Conservation (phyloP, 2,329 filamentous ascomycete species). For the Hypoxylon sp. region DNA sequence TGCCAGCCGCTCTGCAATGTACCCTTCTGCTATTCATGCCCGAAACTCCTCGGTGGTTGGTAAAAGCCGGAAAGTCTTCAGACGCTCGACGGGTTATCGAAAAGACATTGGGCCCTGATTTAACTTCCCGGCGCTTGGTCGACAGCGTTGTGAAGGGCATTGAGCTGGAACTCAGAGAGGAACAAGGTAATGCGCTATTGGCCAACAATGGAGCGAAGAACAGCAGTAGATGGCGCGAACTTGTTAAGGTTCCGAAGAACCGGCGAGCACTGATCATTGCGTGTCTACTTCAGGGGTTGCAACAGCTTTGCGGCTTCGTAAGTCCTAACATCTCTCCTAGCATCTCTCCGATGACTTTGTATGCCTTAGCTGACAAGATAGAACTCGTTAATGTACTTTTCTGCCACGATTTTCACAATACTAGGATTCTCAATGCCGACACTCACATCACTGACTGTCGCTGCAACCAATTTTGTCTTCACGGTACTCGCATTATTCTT, state of each 20-base stretch:
- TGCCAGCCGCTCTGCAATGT: constrained; percentile 81
- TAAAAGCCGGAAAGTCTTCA: constrained; percentile 74
- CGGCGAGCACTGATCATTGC: constrained; percentile 85
- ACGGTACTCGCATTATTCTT: constrained; percentile 81
- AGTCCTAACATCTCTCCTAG: constrained; percentile 53
- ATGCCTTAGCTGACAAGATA: constrained; percentile 50
- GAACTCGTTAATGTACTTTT: constrained; percentile 95
- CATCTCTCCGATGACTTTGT: neutral
- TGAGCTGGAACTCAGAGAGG: constrained; percentile 80
- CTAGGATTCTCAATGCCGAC: constrained; percentile 85
- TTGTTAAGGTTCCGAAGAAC: constrained; percentile 73
- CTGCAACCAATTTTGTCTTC: constrained; percentile 86
- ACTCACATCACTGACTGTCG: constrained; percentile 83
- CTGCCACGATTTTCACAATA: constrained; percentile 83
- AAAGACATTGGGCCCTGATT: constrained; percentile 65
- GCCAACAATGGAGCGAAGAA: constrained; percentile 53
- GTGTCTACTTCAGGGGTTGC: constrained; percentile 86
- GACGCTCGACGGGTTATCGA: constrained; percentile 76
- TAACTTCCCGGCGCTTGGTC: constrained; percentile 64
- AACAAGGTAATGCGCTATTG: constrained; percentile 67
- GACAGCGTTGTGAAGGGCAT: constrained; percentile 77
- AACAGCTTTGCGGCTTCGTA: constrained; percentile 89
- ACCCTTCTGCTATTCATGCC: constrained; percentile 80
- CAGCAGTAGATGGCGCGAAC: constrained; percentile 62
- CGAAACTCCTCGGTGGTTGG: constrained; percentile 90